phyloP scores from a whole-genome alignment of 331 rosid genomes.

The Rhamnella rubrinervis region DNA sequence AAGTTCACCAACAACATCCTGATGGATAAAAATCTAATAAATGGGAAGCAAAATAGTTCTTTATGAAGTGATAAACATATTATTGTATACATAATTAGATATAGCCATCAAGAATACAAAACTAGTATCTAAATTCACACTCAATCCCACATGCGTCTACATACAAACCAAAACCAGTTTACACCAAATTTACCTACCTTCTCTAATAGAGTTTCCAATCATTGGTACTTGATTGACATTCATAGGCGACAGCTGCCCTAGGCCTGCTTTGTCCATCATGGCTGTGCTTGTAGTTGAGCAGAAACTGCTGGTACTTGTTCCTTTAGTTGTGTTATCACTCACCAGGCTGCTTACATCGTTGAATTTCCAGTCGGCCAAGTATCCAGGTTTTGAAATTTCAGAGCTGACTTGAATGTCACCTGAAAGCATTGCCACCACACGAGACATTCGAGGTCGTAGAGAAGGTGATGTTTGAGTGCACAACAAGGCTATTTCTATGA shows the following conservation, averaged over 20 bases:
- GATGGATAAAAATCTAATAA: no score
- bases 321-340: constrained; percentile 15
- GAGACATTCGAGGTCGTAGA: constrained; percentile 64
- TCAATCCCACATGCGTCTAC: no score
- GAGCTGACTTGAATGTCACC: constrained; percentile 52
- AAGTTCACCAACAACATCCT: no score
- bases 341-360: constrained; percentile 22
- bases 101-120: no score
- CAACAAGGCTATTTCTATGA: constrained; percentile 48
- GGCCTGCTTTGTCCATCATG: not conserved
- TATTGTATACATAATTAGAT: no score
- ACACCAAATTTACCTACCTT: not conserved
- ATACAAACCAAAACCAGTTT: no score
- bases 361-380: constrained; percentile 51
- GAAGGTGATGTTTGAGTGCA: constrained; percentile 74
- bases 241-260: not conserved
- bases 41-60: no score
- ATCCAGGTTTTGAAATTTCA: constrained; percentile 53
- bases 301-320: constrained; percentile 7
- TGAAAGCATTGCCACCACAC: constrained; percentile 55
- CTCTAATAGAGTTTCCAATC: not conserved
- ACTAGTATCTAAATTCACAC: no score
- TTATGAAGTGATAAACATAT: no score
- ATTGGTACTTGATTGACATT: not conserved
- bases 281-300: not conserved